Base-by-base conservation (phyloP, 1,139 yeast species). In the Hansenula sp. region DNA sequence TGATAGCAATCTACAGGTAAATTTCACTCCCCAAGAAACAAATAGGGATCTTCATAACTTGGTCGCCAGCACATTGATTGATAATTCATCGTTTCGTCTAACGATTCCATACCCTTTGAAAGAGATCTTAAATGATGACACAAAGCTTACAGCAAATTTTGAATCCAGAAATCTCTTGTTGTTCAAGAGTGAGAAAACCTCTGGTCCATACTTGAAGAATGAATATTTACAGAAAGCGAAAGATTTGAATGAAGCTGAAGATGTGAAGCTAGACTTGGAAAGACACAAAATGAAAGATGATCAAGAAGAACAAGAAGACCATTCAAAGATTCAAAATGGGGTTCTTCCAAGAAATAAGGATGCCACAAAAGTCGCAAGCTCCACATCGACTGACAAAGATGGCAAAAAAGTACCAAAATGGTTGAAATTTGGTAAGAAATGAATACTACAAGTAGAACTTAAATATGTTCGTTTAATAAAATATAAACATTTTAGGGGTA, bases 1-100 rank as follows among this genome's bases (percentile, higher is more conserved):
- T 56, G 61, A 71, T 22, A 57, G 71, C 6, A 65, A 68, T 24
- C 54, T 79, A n/a, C 79, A 77, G 44, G 59, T 73, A n/a, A 61
- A 66, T 37, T 69, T 76, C 36, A 57, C 59, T 19, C 66, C 71
- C 32, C 44, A 50, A 3, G 68, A 67, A 16, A 60, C 64, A 0
- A 60, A 68, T 37, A 37, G 46, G 1, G 57, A 62, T 13, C 65
- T 74, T 36, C 71, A 77, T 45, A 69, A 72, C 1, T 65, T 68
- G 37, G 62, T 78, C 1, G 26, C 26, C 12, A 31, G 37, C 6
- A 29, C 45, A 1, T 32, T 53, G 3, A 14, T 32, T 6, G 48
- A 65, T 37, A 56, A 62, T 36, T 57, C 68, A 14, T 69, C 67
- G 0, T 66, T 64, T 50, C 60, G 61, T 6, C 56, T 74, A 42